A percentile compares a stretch with the other conserved stretches of the same genome.
Conservation (phyloP, 768 basidiomycete species). For the Podaxis sp. region DNA sequence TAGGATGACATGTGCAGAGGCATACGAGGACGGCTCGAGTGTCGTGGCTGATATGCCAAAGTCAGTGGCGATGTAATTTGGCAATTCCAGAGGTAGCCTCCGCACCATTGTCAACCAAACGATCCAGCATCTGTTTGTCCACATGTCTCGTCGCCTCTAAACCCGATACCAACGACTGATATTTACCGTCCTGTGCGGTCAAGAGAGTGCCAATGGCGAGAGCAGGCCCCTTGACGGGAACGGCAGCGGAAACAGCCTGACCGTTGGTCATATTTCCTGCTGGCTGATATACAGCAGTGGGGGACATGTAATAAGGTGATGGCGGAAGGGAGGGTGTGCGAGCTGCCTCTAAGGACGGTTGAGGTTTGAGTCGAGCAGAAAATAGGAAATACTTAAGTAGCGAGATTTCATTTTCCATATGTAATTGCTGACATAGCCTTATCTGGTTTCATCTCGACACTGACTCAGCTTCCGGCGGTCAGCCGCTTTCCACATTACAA, state of each 20-base stretch:
- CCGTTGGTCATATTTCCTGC: constrained; percentile 19
- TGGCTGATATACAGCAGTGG: constrained; percentile 50
- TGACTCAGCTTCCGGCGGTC: constrained; percentile 3
- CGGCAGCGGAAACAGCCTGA: constrained; percentile 17
- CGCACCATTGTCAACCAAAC: constrained; percentile 79
- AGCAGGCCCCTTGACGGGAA: constrained; percentile 44
- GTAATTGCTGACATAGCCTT: constrained; percentile 10
- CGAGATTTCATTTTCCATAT: too few species aligned
- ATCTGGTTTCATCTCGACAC: background rate
- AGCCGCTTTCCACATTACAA: background rate
- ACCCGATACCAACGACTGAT: constrained; percentile 66
- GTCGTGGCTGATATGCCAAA: constrained; percentile 47
- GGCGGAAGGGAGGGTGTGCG: background rate
- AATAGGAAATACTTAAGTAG: background rate
- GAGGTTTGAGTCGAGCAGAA: background rate
- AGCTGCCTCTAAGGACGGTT: background rate
- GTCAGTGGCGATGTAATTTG: background rate
- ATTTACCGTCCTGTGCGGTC: constrained; percentile 78
- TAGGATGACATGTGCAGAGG: constrained; percentile 70
- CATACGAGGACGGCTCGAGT: constrained; percentile 53
- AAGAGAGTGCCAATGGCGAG: constrained; percentile 77
- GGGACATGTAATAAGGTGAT: constrained; percentile 48
- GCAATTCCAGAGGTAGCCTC: background rate
- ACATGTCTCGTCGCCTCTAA: constrained; percentile 56
- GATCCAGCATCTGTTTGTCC: constrained; percentile 81